Evolutionary conservation across 2,329 filamentous ascomycete species (phyloP), one percentile per base, ranked within the genome.

Genomic region (Bimuria novae-zelandiae): DNA sequence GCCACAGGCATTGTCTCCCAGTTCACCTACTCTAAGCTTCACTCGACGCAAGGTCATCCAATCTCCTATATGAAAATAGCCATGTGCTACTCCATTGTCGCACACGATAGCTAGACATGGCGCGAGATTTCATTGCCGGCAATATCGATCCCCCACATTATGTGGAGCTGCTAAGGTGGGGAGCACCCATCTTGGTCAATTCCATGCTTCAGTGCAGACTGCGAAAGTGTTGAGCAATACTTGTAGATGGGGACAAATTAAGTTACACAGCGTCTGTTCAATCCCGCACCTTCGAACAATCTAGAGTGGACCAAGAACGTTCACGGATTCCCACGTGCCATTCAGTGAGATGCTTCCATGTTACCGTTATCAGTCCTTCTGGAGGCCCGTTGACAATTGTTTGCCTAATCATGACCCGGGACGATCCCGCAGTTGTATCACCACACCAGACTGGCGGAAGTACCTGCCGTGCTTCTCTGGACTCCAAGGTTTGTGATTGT

Each of bases 181-280:
- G 33, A 39, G 22, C 45, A 39, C 12, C 19, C 36, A 33, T 8
- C 17, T 35, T 19, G 16, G 10, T 33, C 21, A 33, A 17, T 17
- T 27, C 36, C 11, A 32, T 33, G 36, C 36, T 36, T 22, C 23
- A 10, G 11, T 17, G 17, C 43, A 29, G 39, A 12, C 29, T 33
- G 39, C 19, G 22, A 33, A 51, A 55, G 42, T 46, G 49, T 35
- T 42, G 49, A 29, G 23, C 44, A 55, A 40, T 55, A 49, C 22
- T 5, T 27, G 19, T 49, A 55, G 17, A 55, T 55, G 48, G 23
- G 11, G 4, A 5, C 6, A 44, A 12, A 48, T 55, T 46, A 42
- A 35, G 44, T 39, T 27, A 44, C 23, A 10, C 32, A 14, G 12
- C 16, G 12, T 14, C 49, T 25, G 51, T 55, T 55, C 32, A 49